These are phyloP conservation scores for Aspergillus sp. DNA, from an alignment of 2,329 filamentous ascomycete genomes.

Conservation along the genomic window DNA sequence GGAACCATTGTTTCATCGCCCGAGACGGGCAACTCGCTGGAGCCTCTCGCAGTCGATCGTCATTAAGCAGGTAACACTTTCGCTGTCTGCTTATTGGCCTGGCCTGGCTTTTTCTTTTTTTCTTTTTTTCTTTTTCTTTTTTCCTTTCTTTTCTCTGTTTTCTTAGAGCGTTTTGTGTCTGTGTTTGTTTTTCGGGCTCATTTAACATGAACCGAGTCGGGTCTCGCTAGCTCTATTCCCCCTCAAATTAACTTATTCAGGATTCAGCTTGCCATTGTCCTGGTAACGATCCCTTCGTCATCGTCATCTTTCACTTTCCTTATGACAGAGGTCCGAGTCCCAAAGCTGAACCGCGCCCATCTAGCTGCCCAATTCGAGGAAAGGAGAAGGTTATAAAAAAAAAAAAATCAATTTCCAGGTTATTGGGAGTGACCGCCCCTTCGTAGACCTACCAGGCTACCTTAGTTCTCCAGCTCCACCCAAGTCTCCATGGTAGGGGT, in stretches of 20 bases:
- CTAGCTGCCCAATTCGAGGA: not conserved
- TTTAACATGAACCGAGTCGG: too few relatives aligned
- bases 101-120: not conserved
- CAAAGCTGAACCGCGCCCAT: too few relatives aligned
- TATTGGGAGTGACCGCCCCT: not conserved
- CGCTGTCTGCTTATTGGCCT: not conserved
- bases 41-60: constrained; percentile 11
- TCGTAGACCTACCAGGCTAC: not conserved
- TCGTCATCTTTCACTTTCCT: too few relatives aligned
- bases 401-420: not conserved
- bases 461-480: not conserved
- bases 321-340: too few relatives aligned
- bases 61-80: constrained; percentile 4
- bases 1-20: constrained; percentile 13
- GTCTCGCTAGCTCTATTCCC: too few relatives aligned
- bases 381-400: too few relatives aligned
- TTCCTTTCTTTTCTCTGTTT: too few relatives aligned
- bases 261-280: not conserved
- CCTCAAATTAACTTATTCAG: too few relatives aligned
- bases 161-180: too few relatives aligned
- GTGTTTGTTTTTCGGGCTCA: too few relatives aligned
- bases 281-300: not conserved
- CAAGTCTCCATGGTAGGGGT: not conserved
- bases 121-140: too few relatives aligned
- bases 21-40: constrained; percentile 5